Conservation (phyloP, 208 protist species). For the Trypanosoma mega region DNA sequence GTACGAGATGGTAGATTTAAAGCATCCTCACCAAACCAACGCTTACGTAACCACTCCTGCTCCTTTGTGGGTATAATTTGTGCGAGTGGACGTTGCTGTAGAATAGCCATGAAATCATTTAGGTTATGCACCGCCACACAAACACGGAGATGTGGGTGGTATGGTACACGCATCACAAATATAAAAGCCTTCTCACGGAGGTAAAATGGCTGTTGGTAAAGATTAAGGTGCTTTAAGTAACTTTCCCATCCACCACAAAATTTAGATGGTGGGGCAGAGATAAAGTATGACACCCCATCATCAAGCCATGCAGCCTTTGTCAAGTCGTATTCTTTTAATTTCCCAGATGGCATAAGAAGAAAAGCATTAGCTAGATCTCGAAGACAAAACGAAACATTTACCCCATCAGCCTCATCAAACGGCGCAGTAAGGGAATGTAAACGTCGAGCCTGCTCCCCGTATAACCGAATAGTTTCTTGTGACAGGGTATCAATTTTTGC, state of each 20-base stretch:
- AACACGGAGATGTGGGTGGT: slow-evolving; percentile 57
- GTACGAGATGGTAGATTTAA: not conserved
- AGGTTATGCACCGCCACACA: slow-evolving; percentile 69
- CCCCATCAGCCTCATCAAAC: slow-evolving; percentile 31
- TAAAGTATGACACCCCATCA: slow-evolving; percentile 56
- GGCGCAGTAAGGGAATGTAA: slow-evolving; percentile 16
- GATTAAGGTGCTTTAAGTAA: slow-evolving; percentile 58
- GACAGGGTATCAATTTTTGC: not conserved
- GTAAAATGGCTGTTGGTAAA: slow-evolving; percentile 67
- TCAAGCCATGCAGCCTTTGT: slow-evolving; percentile 42
- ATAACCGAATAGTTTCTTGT: slow-evolving; percentile 1
- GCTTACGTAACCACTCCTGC: slow-evolving; percentile 40
- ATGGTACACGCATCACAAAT: slow-evolving; percentile 60
- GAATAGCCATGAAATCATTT: slow-evolving; percentile 58
- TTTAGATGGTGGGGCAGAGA: slow-evolving; percentile 38
- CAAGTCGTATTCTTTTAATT: slow-evolving; percentile 37
- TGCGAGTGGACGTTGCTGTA: slow-evolving; percentile 39
- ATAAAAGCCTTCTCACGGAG: slow-evolving; percentile 59
- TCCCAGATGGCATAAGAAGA: slow-evolving; percentile 37
- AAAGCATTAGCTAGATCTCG: slow-evolving; percentile 63
- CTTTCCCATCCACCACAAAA: slow-evolving; percentile 53
- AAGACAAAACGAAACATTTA: slow-evolving; percentile 69
- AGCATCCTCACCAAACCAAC: slow-evolving; percentile 17
- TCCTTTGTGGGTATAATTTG: slow-evolving; percentile 37
- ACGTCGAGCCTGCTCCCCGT: not conserved